A percentile compares a stretch with the other conserved stretches of the same genome.
Evolutionary conservation across 176 grass and related monocot species (phyloP).

Genomic region (Calamus simplicifolius): DNA sequence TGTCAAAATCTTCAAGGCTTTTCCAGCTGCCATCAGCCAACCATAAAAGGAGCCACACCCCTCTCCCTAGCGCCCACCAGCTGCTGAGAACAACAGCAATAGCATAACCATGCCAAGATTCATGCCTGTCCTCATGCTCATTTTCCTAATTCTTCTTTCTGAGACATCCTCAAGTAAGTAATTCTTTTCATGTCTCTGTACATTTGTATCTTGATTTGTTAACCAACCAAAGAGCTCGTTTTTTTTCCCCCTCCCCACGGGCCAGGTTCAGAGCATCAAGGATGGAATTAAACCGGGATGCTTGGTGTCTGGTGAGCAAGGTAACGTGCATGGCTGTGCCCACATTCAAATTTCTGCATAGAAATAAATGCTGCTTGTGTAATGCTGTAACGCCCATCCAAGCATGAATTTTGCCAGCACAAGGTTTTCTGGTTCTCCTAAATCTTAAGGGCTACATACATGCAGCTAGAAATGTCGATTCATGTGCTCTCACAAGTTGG

Average conservation of each 20-base stretch:
- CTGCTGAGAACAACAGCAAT: background rate
- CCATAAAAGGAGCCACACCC: background rate
- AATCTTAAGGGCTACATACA: no score
- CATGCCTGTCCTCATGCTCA: background rate
- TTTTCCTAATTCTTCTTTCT: conserved; percentile 2
- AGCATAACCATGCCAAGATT: background rate
- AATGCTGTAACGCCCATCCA: no score
- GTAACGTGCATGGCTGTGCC: conserved; percentile 14
- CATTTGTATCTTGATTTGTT: background rate
- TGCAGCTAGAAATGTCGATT: no score
- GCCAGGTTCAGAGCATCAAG: conserved; percentile 20
- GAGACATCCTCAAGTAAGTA: conserved; percentile 1
- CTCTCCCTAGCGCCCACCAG: background rate
- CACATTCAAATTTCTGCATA: background rate
- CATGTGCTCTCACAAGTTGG: no score
- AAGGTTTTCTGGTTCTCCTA: no score
- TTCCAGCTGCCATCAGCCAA: background rate
- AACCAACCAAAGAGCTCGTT: background rate
- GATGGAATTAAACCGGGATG: conserved; percentile 16
- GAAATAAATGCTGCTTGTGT: background rate
- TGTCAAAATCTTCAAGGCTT: background rate
- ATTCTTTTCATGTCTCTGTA: background rate
- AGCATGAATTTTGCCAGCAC: no score
- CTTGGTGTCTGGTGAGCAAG: conserved; percentile 21
- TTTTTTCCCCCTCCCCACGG: conserved; percentile 26